Conservation (phyloP, 768 basidiomycete genomes). For the Boletales sp. region DNA sequence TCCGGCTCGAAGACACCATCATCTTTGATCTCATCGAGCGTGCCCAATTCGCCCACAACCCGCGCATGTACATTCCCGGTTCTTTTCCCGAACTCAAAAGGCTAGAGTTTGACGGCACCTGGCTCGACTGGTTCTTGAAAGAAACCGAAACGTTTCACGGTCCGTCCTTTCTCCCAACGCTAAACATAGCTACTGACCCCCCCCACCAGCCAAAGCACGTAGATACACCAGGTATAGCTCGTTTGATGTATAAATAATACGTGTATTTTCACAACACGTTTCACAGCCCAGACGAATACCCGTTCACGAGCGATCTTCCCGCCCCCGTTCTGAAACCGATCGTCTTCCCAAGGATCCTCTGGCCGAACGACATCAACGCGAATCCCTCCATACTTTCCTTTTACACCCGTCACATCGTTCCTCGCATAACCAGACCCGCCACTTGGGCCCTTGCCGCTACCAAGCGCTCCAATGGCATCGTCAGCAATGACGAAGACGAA, state of each 20-base stretch:
- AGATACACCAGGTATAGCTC: conserved; percentile 80
- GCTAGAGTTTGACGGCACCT: conserved; percentile 76
- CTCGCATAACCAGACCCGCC: conserved; percentile 77
- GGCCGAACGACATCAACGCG: conserved; percentile 78
- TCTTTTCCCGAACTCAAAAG: conserved; percentile 75
- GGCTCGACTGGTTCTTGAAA: conserved; percentile 97
- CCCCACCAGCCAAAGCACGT: conserved; percentile 77
- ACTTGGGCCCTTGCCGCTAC: conserved; percentile 61
- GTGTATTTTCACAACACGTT: no score
- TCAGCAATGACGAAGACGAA: conserved; percentile 66
- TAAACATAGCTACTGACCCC: conserved; percentile 5
- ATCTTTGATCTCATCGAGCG: conserved; percentile 97
- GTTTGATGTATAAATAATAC: background rate
- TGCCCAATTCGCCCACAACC: conserved; percentile 94
- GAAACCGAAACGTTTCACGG: conserved; percentile 96
- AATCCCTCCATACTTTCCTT: conserved; percentile 86
- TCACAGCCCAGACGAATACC: conserved; percentile 93
- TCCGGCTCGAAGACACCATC: conserved; percentile 95
- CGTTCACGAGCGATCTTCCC: conserved; percentile 84
- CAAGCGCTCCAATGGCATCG: conserved; percentile 66
- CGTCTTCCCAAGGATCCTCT: conserved; percentile 71
- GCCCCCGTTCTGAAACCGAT: conserved; percentile 74
- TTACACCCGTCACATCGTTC: conserved; percentile 86
- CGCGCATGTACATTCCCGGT: conserved; percentile 78
- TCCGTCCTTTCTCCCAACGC: conserved; percentile 35